A percentile compares a stretch with the other conserved stretches of the same genome.
These are phyloP conservation scores for Zelonia costaricensis DNA, from an alignment of 208 protist species.

Conservation along the genomic window DNA sequence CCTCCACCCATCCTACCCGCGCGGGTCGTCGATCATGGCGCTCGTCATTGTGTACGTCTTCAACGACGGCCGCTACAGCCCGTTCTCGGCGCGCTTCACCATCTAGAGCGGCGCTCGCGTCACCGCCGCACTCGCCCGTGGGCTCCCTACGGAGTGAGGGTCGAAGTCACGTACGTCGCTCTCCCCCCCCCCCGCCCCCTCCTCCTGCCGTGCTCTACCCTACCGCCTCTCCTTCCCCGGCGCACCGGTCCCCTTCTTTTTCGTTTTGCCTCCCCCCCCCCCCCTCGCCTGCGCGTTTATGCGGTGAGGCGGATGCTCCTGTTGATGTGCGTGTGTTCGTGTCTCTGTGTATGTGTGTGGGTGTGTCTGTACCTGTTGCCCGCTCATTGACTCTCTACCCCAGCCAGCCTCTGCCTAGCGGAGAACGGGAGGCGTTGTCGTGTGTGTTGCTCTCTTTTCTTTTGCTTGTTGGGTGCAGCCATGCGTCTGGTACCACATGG, in stretches of 20 bases:
- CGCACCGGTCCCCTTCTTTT: neutral
- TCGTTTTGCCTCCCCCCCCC: too few relatives aligned
- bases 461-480: neutral
- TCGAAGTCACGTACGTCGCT: too few relatives aligned
- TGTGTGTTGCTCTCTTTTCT: neutral
- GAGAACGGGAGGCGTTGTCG: neutral
- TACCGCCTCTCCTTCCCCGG: too few relatives aligned
- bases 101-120: constrained; percentile 35
- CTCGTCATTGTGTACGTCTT: constrained; percentile 79
- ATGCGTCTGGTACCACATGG: neutral
- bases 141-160: too few relatives aligned
- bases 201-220: too few relatives aligned
- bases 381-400: neutral
- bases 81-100: constrained; percentile 62
- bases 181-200: too few relatives aligned
- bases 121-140: too few relatives aligned
- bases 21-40: constrained; percentile 70
- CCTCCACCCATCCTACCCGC: constrained; percentile 80
- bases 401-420: too few relatives aligned
- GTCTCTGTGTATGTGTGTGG: neutral
- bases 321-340: neutral
- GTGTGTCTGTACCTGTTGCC: neutral
- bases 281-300: too few relatives aligned
- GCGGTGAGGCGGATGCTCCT: too few relatives aligned
- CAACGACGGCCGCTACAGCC: constrained; percentile 55